phyloP scores from a whole-genome alignment of 371 early-diverging fungal species.

The Circinella umbellata region DNA sequence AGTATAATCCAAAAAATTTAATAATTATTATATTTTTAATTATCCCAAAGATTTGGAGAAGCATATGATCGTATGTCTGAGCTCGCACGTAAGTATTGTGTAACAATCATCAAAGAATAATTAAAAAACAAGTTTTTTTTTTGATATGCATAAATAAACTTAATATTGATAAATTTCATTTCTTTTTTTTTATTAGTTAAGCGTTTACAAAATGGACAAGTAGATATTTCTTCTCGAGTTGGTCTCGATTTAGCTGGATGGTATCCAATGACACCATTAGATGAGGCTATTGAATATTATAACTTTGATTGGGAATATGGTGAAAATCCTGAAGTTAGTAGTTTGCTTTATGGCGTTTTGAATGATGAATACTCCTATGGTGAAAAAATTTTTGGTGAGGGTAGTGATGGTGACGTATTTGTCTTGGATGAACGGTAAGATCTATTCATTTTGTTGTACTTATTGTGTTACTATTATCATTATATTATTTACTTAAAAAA shows the following conservation, averaged over 20 bases:
- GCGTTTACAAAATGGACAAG: slow-evolving; percentile 32
- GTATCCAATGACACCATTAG: slow-evolving; percentile 32
- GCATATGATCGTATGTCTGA: slow-evolving; percentile 31
- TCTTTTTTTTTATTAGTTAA: slow-evolving; percentile 23
- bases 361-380: slow-evolving; percentile 40
- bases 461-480: not conserved
- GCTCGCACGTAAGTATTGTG: slow-evolving; percentile 27
- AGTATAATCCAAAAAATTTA: no score
- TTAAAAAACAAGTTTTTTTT: not conserved
- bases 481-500: not conserved
- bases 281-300: slow-evolving; percentile 51
- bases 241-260: slow-evolving; percentile 43
- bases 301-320: slow-evolving; percentile 49
- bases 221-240: slow-evolving; percentile 43
- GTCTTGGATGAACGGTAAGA: slow-evolving; percentile 47
- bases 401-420: slow-evolving; percentile 41
- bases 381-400: slow-evolving; percentile 37
- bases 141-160: no score
- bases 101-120: not conserved
- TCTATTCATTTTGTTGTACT: not conserved
- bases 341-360: slow-evolving; percentile 26
- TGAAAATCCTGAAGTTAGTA: slow-evolving; percentile 45
- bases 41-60: slow-evolving; percentile 22
- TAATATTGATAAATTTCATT: not conserved
- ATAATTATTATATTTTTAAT: no score